Base-by-base conservation (phyloP, 345 rosid genomes). In the Turritis glabra region DNA sequence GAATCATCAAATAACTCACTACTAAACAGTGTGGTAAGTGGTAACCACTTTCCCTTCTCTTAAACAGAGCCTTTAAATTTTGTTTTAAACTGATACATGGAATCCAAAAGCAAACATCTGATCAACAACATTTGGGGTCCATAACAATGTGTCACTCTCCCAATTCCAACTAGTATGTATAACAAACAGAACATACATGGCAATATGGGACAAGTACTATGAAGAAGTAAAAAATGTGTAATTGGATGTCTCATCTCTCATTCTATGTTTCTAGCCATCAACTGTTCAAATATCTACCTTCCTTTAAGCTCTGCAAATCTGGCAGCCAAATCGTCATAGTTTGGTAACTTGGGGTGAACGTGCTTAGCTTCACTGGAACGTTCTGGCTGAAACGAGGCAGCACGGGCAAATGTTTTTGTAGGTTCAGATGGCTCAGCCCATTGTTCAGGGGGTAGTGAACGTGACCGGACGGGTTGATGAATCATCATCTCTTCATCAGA, bases 311-410 rank as follows among this genome's bases (percentile, higher is more conserved):
- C 89, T 5, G 99, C 91, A 79, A 95, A 81, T 15, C 88, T 85
- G 5, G 99, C 98, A 5, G 99, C 96, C 86, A 95, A 79, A 71
- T 89, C 94, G 47, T 95, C 99, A 47, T 90, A 95, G 75, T 95
- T 87, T 3, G 98, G 99, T 72, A 95, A 81, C 79, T 92, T 95
- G 1, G 98, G 99, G 81, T 95, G 99, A 76, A 95, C 99, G 33
- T 95, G 99, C 54, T 84, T 79, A 8, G 93, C 91, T 27, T 79
- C 74, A 71, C 61, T 79, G 2, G 89, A 84, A 69, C 89, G 77
- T 52, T 84, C 97, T 7, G 91, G 87, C 77, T 90, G 96, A 46
- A 95, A 90, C 33, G 99, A 79, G 68, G 91, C 80, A 33, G 94
- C 92, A 23, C 97, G 92, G 46, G 78, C 65, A 64, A 72, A 82